phyloP scores from a whole-genome alignment of 495 filamentous ascomycete species.

The Hypoxylon fragiforme region DNA sequence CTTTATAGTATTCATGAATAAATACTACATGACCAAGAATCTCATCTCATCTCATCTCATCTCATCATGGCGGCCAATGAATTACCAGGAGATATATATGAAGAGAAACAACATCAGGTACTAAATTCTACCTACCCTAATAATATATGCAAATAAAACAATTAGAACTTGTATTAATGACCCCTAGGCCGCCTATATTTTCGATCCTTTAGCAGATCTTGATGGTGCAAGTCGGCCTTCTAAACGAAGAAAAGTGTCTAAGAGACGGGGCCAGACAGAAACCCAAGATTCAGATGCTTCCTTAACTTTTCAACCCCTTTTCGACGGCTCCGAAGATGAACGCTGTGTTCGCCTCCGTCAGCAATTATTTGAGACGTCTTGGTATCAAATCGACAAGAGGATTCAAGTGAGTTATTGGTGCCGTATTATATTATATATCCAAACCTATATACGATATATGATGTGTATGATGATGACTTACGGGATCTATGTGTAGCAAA shows the following conservation, averaged over 20 bases:
- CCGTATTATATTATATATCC: not conserved
- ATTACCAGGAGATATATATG: slow-evolving; percentile 25
- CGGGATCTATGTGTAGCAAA: slow-evolving; percentile 33
- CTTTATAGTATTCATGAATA: no score
- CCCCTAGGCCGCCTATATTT: slow-evolving; percentile 70
- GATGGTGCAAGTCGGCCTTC: slow-evolving; percentile 53
- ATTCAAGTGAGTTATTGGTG: slow-evolving; percentile 62
- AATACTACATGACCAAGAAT: no score
- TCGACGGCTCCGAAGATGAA: slow-evolving; percentile 63
- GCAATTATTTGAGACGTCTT: slow-evolving; percentile 64
- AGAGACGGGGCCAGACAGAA: slow-evolving; percentile 34
- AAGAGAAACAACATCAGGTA: slow-evolving; percentile 56
- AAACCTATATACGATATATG: slow-evolving; percentile 1
- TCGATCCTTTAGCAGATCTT: slow-evolving; percentile 53
- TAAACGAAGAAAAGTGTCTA: slow-evolving; percentile 64
- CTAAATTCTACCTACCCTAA: slow-evolving; percentile 10
- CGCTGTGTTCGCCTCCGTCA: slow-evolving; percentile 58
- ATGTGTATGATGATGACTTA: slow-evolving; percentile 6
- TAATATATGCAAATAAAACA: no score
- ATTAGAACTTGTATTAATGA: slow-evolving; percentile 27
- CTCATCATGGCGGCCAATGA: slow-evolving; percentile 31
- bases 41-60: no score
- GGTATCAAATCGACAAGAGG: slow-evolving; percentile 66
- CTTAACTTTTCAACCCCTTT: slow-evolving; percentile 58
- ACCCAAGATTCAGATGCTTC: slow-evolving; percentile 14